phyloP scores from a whole-genome alignment of 495 filamentous ascomycete species.

The Terfezia claveryi region DNA sequence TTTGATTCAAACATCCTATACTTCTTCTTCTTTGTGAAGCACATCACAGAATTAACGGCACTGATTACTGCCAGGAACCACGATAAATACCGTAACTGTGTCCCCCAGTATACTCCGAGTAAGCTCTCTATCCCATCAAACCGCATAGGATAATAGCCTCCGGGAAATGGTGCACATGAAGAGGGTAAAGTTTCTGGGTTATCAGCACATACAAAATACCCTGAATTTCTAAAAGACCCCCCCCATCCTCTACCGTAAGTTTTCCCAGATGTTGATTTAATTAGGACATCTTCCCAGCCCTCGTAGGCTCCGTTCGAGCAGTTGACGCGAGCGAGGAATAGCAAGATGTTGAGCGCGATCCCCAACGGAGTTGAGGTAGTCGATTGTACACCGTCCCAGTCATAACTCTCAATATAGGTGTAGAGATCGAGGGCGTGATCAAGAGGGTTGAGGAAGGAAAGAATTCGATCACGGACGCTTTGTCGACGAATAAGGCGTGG shows the following conservation, averaged over 20 bases:
- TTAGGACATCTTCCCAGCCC: conserved; percentile 49
- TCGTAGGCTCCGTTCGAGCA: conserved; percentile 13
- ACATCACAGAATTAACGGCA: conserved; percentile 53
- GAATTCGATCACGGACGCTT: conserved; percentile 54
- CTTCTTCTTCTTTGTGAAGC: conserved; percentile 57
- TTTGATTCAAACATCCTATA: conserved; percentile 69
- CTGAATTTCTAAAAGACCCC: conserved; percentile 27
- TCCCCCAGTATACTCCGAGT: too few relatives aligned
- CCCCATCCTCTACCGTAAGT: conserved; percentile 7
- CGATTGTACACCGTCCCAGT: conserved; percentile 64
- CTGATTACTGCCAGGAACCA: conserved; percentile 29
- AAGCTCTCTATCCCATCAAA: too few relatives aligned
- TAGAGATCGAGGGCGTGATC: conserved; percentile 78
- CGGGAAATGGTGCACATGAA: too few relatives aligned
- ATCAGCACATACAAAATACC: conserved; percentile 48
- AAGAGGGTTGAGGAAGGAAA: conserved; percentile 57
- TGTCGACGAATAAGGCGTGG: conserved; percentile 62
- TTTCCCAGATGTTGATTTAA: conserved; percentile 31
- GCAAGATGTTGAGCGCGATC: conserved; percentile 48
- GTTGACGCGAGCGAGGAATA: conserved; percentile 68
- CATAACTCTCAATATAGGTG: conserved; percentile 66
- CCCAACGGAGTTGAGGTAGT: conserved; percentile 53
- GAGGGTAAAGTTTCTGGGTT: too few relatives aligned
- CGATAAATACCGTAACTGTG: not conserved
- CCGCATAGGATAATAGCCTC: too few relatives aligned